Base-by-base conservation (phyloP, 139 green algal species). In the Volvox africanus region DNA sequence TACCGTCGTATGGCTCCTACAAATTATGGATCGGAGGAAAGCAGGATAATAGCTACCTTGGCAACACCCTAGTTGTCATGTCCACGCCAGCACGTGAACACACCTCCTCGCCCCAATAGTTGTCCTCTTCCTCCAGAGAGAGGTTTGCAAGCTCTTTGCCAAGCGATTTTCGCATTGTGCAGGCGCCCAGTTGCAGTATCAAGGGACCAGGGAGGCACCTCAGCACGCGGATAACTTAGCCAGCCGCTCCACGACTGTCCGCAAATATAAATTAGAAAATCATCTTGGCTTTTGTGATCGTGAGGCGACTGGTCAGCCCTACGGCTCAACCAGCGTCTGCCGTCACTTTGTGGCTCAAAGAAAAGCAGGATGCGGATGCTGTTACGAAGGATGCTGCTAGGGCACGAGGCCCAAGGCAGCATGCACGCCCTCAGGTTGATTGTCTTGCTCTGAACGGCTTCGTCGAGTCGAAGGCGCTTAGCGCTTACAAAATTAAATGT, bases 361-460 rank as follows among this genome's bases (percentile, higher is more conserved):
- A 24, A 12, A 2, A 35, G 32, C 32, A 28, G 32, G 9, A 61
- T 17, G 18, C 12, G 32, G 28, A 2, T 12, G 78, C 78, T 26
- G 0, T 32, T 62, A 12, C 5, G 32, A 68, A 84, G 32, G 62
- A 33, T 84, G 80, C 80, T 86, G 80, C 80, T 61, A 86, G 80
- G 80, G 80, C 80, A 86, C 80, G 80, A 86, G 80, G 80, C 80
- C 80, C 80, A 71, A 37, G n/a, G 80, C 80, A 86, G 80, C 80
- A 71, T 37, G 28, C 28, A 71, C 80, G 28, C 5, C 17, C 80
- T 86, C 80, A 86, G 80, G 26, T 1, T 86, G 80, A 24, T 44
- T 62, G 78, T 26, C 24, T 73, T 73, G 24, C 44, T 14, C 44
- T 5, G 5, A 55, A 55, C 5, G 44, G 44, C 44, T 55, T 5